A percentile compares a stretch with the other conserved stretches of the same genome.
These are phyloP conservation scores for Acmispon strigosus DNA, from an alignment of 306 rosid genomes.

Conservation along the genomic window DNA sequence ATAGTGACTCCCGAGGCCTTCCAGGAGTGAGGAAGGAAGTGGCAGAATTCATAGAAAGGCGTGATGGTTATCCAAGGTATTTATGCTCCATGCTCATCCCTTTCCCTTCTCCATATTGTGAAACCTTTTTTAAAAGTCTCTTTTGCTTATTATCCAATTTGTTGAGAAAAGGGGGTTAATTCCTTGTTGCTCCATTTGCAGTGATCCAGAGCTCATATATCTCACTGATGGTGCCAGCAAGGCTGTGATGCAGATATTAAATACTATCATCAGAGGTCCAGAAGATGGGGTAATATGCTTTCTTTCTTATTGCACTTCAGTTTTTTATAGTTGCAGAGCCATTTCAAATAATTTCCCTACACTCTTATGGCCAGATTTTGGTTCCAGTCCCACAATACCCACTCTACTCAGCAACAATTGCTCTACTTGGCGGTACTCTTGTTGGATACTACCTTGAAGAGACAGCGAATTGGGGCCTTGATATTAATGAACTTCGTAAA, in stretches of 20 bases:
- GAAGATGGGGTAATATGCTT: conserved; percentile 81
- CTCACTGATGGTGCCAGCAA: conserved; percentile 99
- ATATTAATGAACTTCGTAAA: conserved; percentile 60
- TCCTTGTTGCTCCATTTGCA: conserved; percentile 38
- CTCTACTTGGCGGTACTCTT: conserved; percentile 85
- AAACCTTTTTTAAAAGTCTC: background rate
- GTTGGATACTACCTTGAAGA: conserved; percentile 99
- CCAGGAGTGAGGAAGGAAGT: conserved; percentile 92
- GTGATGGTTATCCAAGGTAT: conserved; percentile 98
- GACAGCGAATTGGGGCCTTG: conserved; percentile 98
- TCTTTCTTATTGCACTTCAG: background rate
- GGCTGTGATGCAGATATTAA: conserved; percentile 96
- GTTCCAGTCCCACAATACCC: conserved; percentile 99
- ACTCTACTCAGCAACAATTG: conserved; percentile 90
- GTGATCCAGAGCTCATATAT: conserved; percentile 89
- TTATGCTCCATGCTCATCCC: background rate
- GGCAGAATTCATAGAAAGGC: conserved; percentile 82
- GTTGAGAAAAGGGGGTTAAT: conserved; percentile 13
- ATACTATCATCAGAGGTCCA: conserved; percentile 70
- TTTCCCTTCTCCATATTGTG: background rate
- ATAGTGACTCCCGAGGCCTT: conserved; percentile 94
- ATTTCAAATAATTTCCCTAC: conserved; percentile 10
- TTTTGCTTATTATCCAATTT: conserved; percentile 22
- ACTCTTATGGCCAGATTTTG: conserved; percentile 59
- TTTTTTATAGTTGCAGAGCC: conserved; percentile 1